Evolutionary conservation across 2,329 filamentous ascomycete genomes (phyloP).

Genomic region (Aspergillaceae sp.): DNA sequence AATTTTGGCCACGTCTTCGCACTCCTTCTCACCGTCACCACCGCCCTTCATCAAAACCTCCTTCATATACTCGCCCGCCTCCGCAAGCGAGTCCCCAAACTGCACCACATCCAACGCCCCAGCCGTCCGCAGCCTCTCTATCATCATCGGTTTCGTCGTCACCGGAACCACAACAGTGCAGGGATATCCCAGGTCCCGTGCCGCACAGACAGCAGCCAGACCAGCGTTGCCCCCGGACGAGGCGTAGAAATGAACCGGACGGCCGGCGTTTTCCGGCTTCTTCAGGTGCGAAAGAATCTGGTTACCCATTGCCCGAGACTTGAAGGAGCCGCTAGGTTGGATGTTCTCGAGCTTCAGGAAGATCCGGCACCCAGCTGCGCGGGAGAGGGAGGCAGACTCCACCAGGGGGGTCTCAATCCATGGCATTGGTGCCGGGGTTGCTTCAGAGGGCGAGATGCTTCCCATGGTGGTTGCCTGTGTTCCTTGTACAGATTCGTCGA

Average conservation of each 20-base stretch:
- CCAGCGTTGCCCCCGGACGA: constrained; percentile 78
- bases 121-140: constrained; percentile 59
- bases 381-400: constrained; percentile 57
- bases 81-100: constrained; percentile 57
- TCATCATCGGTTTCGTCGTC: constrained; percentile 59
- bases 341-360: constrained; percentile 80
- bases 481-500: not conserved
- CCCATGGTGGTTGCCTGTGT: constrained; percentile 22
- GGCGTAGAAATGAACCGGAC: constrained; percentile 63
- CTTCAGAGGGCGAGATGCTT: constrained; percentile 24
- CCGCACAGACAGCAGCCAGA: constrained; percentile 68
- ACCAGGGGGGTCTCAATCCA: constrained; percentile 67
- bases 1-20: constrained; percentile 29
- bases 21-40: constrained; percentile 13
- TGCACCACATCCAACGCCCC: constrained; percentile 60
- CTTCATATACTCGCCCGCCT: constrained; percentile 60
- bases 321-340: constrained; percentile 80
- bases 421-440: constrained; percentile 33
- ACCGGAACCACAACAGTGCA: constrained; percentile 69
- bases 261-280: constrained; percentile 32
- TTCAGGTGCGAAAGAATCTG: constrained; percentile 51
- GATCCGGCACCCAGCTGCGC: constrained; percentile 66
- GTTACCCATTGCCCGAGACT: constrained; percentile 67
- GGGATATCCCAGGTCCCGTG: constrained; percentile 53
- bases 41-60: constrained; percentile 38